Conservation (phyloP, 2,329 filamentous ascomycete genomes). For the Xylariaceae sp. region DNA sequence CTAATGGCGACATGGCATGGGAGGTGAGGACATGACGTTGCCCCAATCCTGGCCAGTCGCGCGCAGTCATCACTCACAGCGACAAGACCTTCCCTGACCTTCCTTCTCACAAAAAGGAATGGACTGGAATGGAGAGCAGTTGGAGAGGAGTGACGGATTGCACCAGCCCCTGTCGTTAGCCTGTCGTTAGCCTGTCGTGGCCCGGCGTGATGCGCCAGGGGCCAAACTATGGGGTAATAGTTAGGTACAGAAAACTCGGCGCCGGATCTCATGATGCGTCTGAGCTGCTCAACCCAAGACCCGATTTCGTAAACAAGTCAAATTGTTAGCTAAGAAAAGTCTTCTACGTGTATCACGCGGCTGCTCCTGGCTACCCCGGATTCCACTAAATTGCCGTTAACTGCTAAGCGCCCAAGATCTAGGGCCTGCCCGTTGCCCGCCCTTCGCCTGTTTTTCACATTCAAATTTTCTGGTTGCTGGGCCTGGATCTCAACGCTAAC, state of each 20-base stretch:
- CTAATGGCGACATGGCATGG: no score
- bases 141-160: no score
- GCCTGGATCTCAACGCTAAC: background rate
- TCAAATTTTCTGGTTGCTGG: background rate
- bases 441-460: constrained; percentile 7
- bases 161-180: no score
- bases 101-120: no score
- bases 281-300: constrained; percentile 7
- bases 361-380: constrained; percentile 29
- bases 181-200: constrained; percentile 1
- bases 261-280: constrained; percentile 18
- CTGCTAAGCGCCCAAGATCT: constrained; percentile 21
- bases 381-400: constrained; percentile 25
- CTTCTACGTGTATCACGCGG: constrained; percentile 21
- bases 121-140: no score
- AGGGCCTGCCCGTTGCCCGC: background rate
- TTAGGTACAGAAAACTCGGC: constrained; percentile 25
- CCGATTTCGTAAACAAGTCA: constrained; percentile 26
- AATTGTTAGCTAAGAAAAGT: constrained; percentile 24
- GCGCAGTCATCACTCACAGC: no score
- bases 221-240: constrained; percentile 30
- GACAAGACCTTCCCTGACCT: no score
- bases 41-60: no score
- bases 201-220: constrained; percentile 4
- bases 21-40: no score